Base-by-base conservation (phyloP, 2,329 filamentous ascomycete species). In the Fusarium sp. region DNA sequence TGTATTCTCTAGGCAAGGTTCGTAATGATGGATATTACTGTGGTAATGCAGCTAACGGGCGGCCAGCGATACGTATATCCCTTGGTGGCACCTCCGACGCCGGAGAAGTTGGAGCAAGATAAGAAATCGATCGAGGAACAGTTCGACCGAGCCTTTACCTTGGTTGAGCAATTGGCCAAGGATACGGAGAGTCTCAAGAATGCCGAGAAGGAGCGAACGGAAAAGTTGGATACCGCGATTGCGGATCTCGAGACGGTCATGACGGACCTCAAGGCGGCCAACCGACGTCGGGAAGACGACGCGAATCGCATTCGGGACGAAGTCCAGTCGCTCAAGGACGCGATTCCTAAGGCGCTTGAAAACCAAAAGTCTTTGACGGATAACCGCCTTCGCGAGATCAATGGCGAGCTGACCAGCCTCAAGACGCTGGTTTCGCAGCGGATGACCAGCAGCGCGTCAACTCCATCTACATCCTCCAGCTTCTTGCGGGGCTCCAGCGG, bases 61-160 rank as follows among this genome's bases (percentile, higher is more conserved):
- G 48, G 44, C 6, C 13, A 97, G 90, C 93, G 96, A 76, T 99
- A 99, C 76, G 90, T 99, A 62, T 89, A 92, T 69, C 96, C 96
- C 43, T 85, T 99, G 30, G 94, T 99, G 65, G 92, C 95, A 12
- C 97, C 96, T 5, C 96, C 96, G 2, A 99, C 96, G 1, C 94
- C 94, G 10, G 94, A 97, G 60, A 94, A 97, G 77, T 86, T 99
- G 10, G 94, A 98, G 77, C 92, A 97, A 79, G 96, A 99, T 80
- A 99, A 99, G 82, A 90, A 94, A 67, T 89, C 90, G 40, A 95
- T 99, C 62, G 95, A 98, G 79, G 94, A 95, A 70, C 92, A 95
- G 63, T 99, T 99, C 80, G 93, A 96, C 74, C 93, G 93, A 75
- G 94, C 95, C 3, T 99, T 99, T 79, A 86, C 91, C 16, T 88